Base-by-base conservation (phyloP, 1,284 basidiomycete genomes). In the Sanghuangporus sanghuang region DNA sequence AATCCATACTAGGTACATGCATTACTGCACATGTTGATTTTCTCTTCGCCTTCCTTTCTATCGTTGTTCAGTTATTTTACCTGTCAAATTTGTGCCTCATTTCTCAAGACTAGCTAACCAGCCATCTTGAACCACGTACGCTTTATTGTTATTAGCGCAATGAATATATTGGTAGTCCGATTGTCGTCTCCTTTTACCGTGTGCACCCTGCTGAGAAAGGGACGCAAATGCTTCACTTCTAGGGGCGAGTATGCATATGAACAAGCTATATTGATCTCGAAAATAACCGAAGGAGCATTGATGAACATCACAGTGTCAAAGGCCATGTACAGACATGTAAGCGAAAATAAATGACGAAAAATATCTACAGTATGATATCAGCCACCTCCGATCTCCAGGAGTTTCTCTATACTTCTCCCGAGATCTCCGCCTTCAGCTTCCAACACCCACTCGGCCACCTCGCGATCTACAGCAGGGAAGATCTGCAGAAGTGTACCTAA, bases 361-460 rank as follows among this genome's bases (percentile, higher is more conserved):
- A 54, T 36, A 53, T 27, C 6, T 1, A 53, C n/a, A 35, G 16
- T 35, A 53, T 3, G 4, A 12, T 2, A 35, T 27, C 36, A 62
- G 16, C 57, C 63, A 21, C 59, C 59, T n/a, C 59, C 59, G 14
- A 64, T 55, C 55, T 94, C 92, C 70, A 94, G 76, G 62, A 94
- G 72, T 60, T 81, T 83, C 74, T 96, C 95, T 69, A 96, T 95
- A 71, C 93, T 94, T 79, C 85, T 84, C 61, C 93, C 95, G 64
- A 96, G 72, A 76, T 97, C 93, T 32, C 91, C 91, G n/a, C 84
- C 85, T 69, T 93, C 93, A 46, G 90, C 90, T 71, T 96, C 90
- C 62, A 97, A 76, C 40, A 97, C 93, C 81, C 85, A 89, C 68
- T 94, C 91, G 56, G 93, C 81, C 40, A 96, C 84, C 74, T 95